phyloP scores from a whole-genome alignment of 805 yeast genomes.

The Schizosaccharomyces cryophilus region DNA sequence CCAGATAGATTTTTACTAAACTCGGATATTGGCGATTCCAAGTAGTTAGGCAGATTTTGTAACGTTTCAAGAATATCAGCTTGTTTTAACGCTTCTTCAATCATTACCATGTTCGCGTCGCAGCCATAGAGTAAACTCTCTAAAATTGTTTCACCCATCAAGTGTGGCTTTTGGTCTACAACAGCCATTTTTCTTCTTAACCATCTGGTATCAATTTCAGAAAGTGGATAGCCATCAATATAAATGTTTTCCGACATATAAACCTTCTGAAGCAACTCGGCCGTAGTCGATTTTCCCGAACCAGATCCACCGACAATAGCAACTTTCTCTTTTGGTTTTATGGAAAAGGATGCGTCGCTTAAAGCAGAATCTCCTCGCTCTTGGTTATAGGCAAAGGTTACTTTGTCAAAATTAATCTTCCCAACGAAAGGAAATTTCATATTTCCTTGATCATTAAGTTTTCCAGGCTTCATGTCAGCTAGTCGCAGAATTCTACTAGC shows the following conservation, averaged over 20 bases:
- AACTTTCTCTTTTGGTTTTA: constrained; percentile 26
- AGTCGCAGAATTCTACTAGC: constrained; percentile 7
- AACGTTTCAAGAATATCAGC: constrained; percentile 35
- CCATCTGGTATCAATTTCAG: constrained; percentile 20
- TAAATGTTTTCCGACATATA: constrained; percentile 19
- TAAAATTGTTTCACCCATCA: constrained; percentile 48
- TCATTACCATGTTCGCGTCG: constrained; percentile 7
- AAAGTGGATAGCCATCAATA: constrained; percentile 26
- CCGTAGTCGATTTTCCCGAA: constrained; percentile 67
- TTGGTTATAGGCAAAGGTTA: constrained; percentile 10
- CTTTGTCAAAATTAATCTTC: background rate
- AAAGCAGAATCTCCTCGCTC: constrained; percentile 19
- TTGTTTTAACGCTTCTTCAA: constrained; percentile 19
- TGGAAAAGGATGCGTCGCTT: constrained; percentile 19
- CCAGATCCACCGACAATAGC: constrained; percentile 77
- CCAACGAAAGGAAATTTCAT: background rate
- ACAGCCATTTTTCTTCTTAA: constrained; percentile 34
- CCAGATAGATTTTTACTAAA: constrained; percentile 38
- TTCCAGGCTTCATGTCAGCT: constrained; percentile 4
- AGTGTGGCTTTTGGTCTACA: constrained; percentile 49
- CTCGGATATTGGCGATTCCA: constrained; percentile 35
- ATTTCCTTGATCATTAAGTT: background rate
- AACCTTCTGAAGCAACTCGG: constrained; percentile 33
- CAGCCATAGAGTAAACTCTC: constrained; percentile 49
- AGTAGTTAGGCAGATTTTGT: constrained; percentile 26